Evolutionary conservation across 768 basidiomycete genomes (phyloP).

Genomic region (Psilocybe tampanensis): DNA sequence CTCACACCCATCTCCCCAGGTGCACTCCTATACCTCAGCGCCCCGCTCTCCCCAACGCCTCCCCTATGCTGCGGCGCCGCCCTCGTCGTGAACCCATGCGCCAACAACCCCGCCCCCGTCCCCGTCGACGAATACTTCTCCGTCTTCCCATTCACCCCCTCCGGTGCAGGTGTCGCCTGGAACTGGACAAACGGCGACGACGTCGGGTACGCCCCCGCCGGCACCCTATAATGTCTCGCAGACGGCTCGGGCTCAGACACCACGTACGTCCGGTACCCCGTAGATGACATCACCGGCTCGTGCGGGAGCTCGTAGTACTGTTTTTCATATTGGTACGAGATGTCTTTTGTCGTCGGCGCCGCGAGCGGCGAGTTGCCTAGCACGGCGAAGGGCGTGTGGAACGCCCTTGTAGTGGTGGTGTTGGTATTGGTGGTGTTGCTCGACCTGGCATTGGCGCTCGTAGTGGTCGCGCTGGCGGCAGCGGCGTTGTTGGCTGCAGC

Average conservation of each 20-base stretch:
- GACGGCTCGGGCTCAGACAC: slow-evolving; percentile 73
- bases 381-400: slow-evolving; percentile 65
- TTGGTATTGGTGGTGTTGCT: background rate
- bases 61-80: slow-evolving; percentile 40
- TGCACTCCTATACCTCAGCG: slow-evolving; percentile 41
- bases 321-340: slow-evolving; percentile 58
- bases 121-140: slow-evolving; percentile 45
- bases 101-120: slow-evolving; percentile 39
- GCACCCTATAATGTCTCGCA: slow-evolving; percentile 66
- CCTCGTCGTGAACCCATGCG: slow-evolving; percentile 46
- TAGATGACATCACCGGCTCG: slow-evolving; percentile 45
- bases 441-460: too few relatives aligned
- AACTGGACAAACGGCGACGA: slow-evolving; percentile 48
- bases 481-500: background rate
- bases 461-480: background rate
- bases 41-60: slow-evolving; percentile 52
- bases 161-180: slow-evolving; percentile 41
- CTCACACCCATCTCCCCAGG: slow-evolving; percentile 48
- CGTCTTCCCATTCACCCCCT: slow-evolving; percentile 29
- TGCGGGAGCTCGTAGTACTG: slow-evolving; percentile 48
- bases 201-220: slow-evolving; percentile 66
- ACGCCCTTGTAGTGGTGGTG: slow-evolving; percentile 42
- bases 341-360: slow-evolving; percentile 33
- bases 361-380: slow-evolving; percentile 42
- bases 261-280: slow-evolving; percentile 65